Evolutionary conservation across 306 rosid genomes (phyloP).

Genomic region (Argentina anserina): DNA sequence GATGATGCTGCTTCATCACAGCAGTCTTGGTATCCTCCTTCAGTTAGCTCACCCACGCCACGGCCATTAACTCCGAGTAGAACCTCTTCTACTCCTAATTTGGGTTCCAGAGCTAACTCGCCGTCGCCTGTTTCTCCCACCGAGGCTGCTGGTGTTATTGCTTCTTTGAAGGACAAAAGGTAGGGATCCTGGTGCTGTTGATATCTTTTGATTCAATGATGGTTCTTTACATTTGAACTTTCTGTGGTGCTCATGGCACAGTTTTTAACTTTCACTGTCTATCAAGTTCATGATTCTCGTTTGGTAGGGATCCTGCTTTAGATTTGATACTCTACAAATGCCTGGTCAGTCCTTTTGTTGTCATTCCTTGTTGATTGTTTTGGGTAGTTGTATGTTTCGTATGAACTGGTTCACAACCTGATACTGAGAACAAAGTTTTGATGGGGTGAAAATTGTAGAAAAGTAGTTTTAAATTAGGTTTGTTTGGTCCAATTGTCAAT

Average conservation of each 20-base stretch:
- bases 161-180: slow-evolving; percentile 78
- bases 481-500: background rate
- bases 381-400: background rate
- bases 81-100: slow-evolving; percentile 46
- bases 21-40: slow-evolving; percentile 85
- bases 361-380: background rate
- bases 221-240: background rate
- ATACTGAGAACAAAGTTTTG: background rate
- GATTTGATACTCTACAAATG: background rate
- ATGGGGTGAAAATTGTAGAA: background rate
- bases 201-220: background rate
- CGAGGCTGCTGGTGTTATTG: slow-evolving; percentile 70
- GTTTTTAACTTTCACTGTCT: background rate
- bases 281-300: background rate
- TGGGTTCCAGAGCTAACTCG: slow-evolving; percentile 34
- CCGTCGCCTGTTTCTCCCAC: slow-evolving; percentile 69
- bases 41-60: slow-evolving; percentile 60
- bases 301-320: background rate
- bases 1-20: slow-evolving; percentile 58
- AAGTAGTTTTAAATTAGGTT: background rate
- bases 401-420: background rate
- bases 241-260: background rate
- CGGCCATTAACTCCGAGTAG: slow-evolving; percentile 65
- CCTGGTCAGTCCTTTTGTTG: background rate
- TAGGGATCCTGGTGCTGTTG: background rate